These are phyloP conservation scores for Scheffersomyces spartinae DNA, from an alignment of 805 yeast genomes.

Conservation along the genomic window DNA sequence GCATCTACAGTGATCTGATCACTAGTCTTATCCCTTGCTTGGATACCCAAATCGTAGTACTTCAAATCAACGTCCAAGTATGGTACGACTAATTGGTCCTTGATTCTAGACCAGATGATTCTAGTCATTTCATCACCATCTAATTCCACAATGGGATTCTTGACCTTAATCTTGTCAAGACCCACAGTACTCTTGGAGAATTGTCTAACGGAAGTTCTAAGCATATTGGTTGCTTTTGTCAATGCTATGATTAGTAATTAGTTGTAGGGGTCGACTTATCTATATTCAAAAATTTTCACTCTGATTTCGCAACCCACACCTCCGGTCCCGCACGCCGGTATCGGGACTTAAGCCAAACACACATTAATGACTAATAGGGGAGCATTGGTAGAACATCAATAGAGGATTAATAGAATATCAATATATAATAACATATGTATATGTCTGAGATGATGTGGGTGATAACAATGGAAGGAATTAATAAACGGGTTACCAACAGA, in stretches of 20 bases:
- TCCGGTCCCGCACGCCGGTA: slow-evolving; percentile 1
- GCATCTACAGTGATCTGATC: slow-evolving; percentile 72
- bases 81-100: slow-evolving; percentile 54
- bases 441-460: no score
- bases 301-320: background rate
- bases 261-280: slow-evolving; percentile 4
- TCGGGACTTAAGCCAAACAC: no score
- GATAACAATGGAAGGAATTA: no score
- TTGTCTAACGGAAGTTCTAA: background rate
- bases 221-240: background rate
- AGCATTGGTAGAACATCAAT: no score
- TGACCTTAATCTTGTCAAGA: slow-evolving; percentile 48
- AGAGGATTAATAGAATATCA: no score
- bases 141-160: slow-evolving; percentile 64
- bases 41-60: slow-evolving; percentile 63
- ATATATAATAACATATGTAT: no score
- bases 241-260: background rate
- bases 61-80: slow-evolving; percentile 63
- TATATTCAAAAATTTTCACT: slow-evolving; percentile 6
- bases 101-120: slow-evolving; percentile 71
- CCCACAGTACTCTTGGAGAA: background rate
- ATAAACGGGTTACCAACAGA: no score
- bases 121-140: slow-evolving; percentile 87
- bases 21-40: slow-evolving; percentile 56
- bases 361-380: no score